A percentile compares a stretch with the other conserved stretches of the same genome.
Conservation (phyloP, 2,329 filamentous ascomycete species). For the Lachnellula cervina region DNA sequence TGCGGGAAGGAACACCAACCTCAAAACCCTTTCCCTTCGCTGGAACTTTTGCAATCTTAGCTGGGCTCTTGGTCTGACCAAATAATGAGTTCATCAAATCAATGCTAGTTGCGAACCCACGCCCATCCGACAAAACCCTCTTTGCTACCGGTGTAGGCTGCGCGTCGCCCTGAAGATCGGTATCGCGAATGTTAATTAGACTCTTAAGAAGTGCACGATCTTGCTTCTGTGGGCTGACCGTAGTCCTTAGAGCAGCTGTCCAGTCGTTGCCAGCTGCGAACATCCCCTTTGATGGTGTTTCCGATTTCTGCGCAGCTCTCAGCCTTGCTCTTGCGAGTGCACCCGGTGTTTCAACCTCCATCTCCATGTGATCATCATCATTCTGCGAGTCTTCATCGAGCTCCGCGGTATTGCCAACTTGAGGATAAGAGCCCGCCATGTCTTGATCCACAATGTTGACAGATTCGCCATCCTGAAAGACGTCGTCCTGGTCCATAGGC, state of each 20-base stretch:
- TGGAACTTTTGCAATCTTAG: slow-evolving; percentile 49
- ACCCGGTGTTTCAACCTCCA: slow-evolving; percentile 50
- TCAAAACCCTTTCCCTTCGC: slow-evolving; percentile 69
- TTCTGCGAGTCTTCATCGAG: slow-evolving; percentile 49
- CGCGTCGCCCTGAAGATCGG: slow-evolving; percentile 44
- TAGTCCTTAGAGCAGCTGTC: slow-evolving; percentile 89
- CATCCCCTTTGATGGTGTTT: slow-evolving; percentile 53
- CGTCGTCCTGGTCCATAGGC: slow-evolving; percentile 59
- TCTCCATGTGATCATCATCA: slow-evolving; percentile 42
- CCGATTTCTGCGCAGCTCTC: slow-evolving; percentile 57
- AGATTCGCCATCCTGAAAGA: slow-evolving; percentile 69
- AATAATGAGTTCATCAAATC: slow-evolving; percentile 96
- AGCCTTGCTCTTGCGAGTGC: slow-evolving; percentile 59
- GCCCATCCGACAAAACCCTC: slow-evolving; percentile 36
- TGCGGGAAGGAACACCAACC: slow-evolving; percentile 65
- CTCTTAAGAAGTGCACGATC: slow-evolving; percentile 69
- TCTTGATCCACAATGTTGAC: slow-evolving; percentile 66
- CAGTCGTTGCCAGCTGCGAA: slow-evolving; percentile 72
- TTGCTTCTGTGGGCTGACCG: slow-evolving; percentile 89
- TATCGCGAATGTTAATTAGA: slow-evolving; percentile 33
- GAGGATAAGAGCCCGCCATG: slow-evolving; percentile 73
- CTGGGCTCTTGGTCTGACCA: slow-evolving; percentile 60
- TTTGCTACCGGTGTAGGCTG: slow-evolving; percentile 39
- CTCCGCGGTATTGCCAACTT: slow-evolving; percentile 73
- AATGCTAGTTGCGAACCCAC: slow-evolving; percentile 80